A percentile compares a stretch with the other conserved stretches of the same genome.
phyloP scores from a whole-genome alignment of 2,329 filamentous ascomycete genomes.

The Paracoccidioides lutzii region DNA sequence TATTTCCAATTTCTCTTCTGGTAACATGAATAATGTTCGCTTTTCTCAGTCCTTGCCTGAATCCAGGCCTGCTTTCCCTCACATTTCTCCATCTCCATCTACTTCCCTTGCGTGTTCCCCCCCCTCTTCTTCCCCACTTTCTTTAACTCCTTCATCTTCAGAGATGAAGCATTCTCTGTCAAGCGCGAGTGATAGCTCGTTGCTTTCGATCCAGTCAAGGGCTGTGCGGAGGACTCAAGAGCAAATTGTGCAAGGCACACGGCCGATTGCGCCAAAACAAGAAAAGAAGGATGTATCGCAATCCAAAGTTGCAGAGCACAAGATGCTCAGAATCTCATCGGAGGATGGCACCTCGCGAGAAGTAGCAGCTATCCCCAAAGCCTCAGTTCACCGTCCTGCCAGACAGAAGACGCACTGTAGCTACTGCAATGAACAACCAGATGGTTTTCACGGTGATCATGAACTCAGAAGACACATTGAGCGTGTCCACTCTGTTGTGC shows the following conservation, averaged over 20 bases:
- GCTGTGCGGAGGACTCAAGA: slow-evolving; percentile 36
- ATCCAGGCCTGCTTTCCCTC: slow-evolving; percentile 22
- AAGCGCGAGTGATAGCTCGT: slow-evolving; percentile 33
- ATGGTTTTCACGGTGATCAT: slow-evolving; percentile 76
- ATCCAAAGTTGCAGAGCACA: slow-evolving; percentile 28
- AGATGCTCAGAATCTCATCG: slow-evolving; percentile 40
- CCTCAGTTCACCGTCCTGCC: slow-evolving; percentile 50
- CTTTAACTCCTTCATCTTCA: slow-evolving; percentile 27
- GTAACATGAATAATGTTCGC: slow-evolving; percentile 19
- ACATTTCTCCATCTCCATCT: slow-evolving; percentile 23
- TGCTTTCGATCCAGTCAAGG: slow-evolving; percentile 32
- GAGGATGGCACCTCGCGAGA: slow-evolving; percentile 43
- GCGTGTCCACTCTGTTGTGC: slow-evolving; percentile 50
- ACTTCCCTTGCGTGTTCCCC: slow-evolving; percentile 19
- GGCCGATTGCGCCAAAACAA: slow-evolving; percentile 39
- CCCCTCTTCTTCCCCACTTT: slow-evolving; percentile 21
- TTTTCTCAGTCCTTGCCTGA: slow-evolving; percentile 20
- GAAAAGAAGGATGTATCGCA: slow-evolving; percentile 22
- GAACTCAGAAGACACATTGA: slow-evolving; percentile 59
- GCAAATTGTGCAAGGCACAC: slow-evolving; percentile 35
- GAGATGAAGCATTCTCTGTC: slow-evolving; percentile 42
- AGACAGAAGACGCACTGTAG: slow-evolving; percentile 60
- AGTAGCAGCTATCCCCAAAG: slow-evolving; percentile 42
- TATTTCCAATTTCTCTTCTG: slow-evolving; percentile 14
- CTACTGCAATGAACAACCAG: slow-evolving; percentile 56